phyloP scores from a whole-genome alignment of 139 green algal genomes.

The Spirogloea muscicola region DNA sequence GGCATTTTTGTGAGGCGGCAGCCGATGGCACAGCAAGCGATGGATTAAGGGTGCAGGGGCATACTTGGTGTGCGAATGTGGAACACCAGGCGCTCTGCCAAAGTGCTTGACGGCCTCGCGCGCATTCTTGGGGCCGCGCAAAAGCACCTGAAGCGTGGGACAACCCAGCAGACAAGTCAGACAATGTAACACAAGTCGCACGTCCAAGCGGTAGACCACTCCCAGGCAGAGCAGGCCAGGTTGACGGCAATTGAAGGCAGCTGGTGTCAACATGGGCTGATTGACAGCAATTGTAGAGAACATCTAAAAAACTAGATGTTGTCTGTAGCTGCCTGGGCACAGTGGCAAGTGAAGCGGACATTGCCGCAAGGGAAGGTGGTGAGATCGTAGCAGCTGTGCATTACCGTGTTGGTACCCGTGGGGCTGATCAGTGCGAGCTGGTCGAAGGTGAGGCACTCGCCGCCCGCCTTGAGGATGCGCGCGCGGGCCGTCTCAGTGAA shows the following conservation, averaged over 20 bases:
- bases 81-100: slow-evolving; percentile 71
- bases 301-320: too few relatives aligned
- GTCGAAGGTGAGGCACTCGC: slow-evolving; percentile 97
- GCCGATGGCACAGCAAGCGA: too few relatives aligned
- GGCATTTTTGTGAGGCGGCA: too few relatives aligned
- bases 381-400: background rate
- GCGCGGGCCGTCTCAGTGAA: slow-evolving; percentile 96
- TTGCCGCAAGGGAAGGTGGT: background rate
- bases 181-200: background rate
- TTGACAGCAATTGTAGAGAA: too few relatives aligned
- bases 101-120: slow-evolving; percentile 98
- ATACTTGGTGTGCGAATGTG: slow-evolving; percentile 49
- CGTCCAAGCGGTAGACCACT: too few relatives aligned
- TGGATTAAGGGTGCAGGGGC: too few relatives aligned
- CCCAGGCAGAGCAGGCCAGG: too few relatives aligned
- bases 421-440: slow-evolving; percentile 92
- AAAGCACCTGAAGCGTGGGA: slow-evolving; percentile 63
- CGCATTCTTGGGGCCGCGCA: slow-evolving; percentile 90
- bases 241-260: too few relatives aligned
- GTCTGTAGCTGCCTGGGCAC: too few relatives aligned
- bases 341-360: too few relatives aligned
- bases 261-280: too few relatives aligned
- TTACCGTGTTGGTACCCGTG: slow-evolving; percentile 63
- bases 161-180: background rate
- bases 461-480: slow-evolving; percentile 93